phyloP scores from a whole-genome alignment of 768 basidiomycete genomes.

The Crassisporium funariophilum region DNA sequence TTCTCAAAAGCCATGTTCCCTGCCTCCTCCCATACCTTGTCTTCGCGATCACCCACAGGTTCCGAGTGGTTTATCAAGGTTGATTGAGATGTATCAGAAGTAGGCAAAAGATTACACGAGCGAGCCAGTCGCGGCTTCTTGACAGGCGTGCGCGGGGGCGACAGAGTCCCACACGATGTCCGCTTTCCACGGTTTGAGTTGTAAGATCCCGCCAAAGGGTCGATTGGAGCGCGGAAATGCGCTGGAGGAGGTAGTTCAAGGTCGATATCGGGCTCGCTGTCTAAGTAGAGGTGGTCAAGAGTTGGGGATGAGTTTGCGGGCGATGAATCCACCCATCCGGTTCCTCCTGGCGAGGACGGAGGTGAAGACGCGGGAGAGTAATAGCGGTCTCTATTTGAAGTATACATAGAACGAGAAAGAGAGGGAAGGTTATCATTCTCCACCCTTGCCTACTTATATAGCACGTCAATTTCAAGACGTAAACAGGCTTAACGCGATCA shows the following conservation, averaged over 20 bases:
- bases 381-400: background rate
- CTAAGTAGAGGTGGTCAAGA: background rate
- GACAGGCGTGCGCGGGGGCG: conserved; percentile 10
- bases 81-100: background rate
- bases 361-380: conserved; percentile 6
- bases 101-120: background rate
- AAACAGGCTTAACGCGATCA: conserved; percentile 8
- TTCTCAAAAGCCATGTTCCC: conserved; percentile 42
- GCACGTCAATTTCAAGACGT: too few species aligned
- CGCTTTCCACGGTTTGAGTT: conserved; percentile 39
- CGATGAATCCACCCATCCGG: conserved; percentile 1
- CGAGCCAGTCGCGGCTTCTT: conserved; percentile 26
- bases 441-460: too few species aligned
- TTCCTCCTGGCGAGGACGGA: background rate
- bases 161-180: conserved; percentile 34
- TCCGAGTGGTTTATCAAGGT: background rate
- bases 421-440: too few species aligned
- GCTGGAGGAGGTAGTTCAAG: background rate
- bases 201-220: conserved; percentile 65
- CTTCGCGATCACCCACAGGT: background rate
- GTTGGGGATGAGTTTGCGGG: conserved; percentile 10
- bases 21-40: conserved; percentile 19
- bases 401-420: conserved; percentile 1
- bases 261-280: conserved; percentile 4
- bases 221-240: background rate